phyloP scores from a whole-genome alignment of 2,329 filamentous ascomycete species.

The Botrytis aclada region DNA sequence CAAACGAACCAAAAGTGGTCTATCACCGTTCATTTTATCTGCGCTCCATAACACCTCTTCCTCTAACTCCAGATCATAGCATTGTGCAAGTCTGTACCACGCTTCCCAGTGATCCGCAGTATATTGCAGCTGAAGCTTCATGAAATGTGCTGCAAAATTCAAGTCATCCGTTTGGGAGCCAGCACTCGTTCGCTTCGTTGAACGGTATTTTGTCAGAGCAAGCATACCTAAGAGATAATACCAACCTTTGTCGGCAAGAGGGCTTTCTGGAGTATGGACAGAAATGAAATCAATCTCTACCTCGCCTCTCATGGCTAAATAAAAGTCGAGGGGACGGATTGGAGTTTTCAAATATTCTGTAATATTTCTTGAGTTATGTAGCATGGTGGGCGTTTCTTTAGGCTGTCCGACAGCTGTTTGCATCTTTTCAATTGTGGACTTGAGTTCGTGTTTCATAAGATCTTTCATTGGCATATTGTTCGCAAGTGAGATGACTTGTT shows the following conservation, averaged over 20 bases:
- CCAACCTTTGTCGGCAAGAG: conserved; percentile 80
- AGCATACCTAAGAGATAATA: conserved; percentile 89
- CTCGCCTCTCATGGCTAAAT: conserved; percentile 75
- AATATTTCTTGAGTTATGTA: conserved; percentile 84
- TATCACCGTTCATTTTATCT: conserved; percentile 42
- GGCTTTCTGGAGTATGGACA: conserved; percentile 65
- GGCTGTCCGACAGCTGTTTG: conserved; percentile 79
- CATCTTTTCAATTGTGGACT: conserved; percentile 87
- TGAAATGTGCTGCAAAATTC: conserved; percentile 39
- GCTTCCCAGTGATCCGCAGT: conserved; percentile 42
- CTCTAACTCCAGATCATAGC: conserved; percentile 42
- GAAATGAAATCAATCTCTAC: conserved; percentile 69
- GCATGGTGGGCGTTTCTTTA: conserved; percentile 74
- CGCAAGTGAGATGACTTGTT: conserved; percentile 78
- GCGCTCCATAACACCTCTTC: conserved; percentile 43
- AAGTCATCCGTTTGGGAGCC: conserved; percentile 41
- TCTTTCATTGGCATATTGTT: conserved; percentile 87
- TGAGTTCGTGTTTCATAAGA: conserved; percentile 84
- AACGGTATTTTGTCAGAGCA: conserved; percentile 73
- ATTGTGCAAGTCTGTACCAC: conserved; percentile 43
- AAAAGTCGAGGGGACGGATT: conserved; percentile 77
- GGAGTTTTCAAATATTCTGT: conserved; percentile 78
- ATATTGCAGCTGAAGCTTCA: conserved; percentile 40
- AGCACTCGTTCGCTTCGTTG: conserved; percentile 38
- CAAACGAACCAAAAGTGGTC: conserved; percentile 36